Conservation (phyloP, 306 rosid genomes). For the Canavalia ensiformis region DNA sequence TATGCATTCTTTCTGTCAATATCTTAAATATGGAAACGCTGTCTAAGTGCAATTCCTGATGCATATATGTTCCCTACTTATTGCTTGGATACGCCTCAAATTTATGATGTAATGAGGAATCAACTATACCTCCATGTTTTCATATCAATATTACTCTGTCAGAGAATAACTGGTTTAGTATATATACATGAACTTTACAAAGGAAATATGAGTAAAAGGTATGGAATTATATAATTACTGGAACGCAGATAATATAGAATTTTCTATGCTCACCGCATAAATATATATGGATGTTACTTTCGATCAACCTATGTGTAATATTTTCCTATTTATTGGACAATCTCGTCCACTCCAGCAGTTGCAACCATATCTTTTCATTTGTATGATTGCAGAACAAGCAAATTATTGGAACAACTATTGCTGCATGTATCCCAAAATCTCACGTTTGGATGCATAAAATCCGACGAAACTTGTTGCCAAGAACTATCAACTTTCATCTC, state of each 20-base stretch:
- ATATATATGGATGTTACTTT: slow-evolving; percentile 19
- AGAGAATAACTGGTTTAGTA: background rate
- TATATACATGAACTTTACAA: slow-evolving; percentile 30
- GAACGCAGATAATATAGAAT: background rate
- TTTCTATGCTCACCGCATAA: slow-evolving; percentile 27
- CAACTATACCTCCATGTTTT: background rate
- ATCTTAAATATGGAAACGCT: background rate
- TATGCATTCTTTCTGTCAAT: background rate
- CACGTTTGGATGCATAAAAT: slow-evolving; percentile 3
- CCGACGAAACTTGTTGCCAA: slow-evolving; percentile 22
- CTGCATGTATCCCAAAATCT: slow-evolving; percentile 20
- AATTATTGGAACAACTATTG: slow-evolving; percentile 6
- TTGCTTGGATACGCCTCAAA: background rate
- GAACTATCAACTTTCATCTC: slow-evolving; percentile 13
- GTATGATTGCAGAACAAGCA: slow-evolving; percentile 26
- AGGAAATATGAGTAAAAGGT: background rate
- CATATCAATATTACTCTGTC: background rate
- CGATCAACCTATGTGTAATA: slow-evolving; percentile 13
- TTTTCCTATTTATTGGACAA: slow-evolving; percentile 15
- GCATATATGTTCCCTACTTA: background rate
- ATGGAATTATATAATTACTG: background rate
- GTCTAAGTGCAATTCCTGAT: background rate
- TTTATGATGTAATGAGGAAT: background rate
- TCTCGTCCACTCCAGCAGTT: slow-evolving; percentile 29
- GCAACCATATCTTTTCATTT: slow-evolving; percentile 1